These are phyloP conservation scores for Orbilia blumenaviensis DNA, from an alignment of 2,329 filamentous ascomycete species.

Conservation along the genomic window DNA sequence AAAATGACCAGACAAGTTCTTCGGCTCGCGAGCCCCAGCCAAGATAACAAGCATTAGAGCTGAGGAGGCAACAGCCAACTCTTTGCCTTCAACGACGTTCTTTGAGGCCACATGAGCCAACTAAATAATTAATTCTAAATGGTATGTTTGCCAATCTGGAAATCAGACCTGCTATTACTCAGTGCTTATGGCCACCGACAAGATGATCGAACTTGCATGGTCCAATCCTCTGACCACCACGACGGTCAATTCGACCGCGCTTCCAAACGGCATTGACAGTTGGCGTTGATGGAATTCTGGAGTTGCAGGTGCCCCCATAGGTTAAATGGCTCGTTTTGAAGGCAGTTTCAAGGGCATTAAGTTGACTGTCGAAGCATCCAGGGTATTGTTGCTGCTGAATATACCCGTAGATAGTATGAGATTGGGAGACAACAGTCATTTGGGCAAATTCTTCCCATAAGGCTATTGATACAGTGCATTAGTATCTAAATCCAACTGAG, in stretches of 20 bases:
- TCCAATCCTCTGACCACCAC: slow-evolving; percentile 22
- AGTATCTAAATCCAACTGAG: not conserved
- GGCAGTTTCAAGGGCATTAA: slow-evolving; percentile 29
- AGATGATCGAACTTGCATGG: slow-evolving; percentile 37
- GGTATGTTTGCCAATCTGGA: no score
- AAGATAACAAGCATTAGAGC: no score
- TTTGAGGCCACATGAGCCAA: no score
- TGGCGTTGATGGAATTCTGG: slow-evolving; percentile 20
- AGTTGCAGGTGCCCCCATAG: slow-evolving; percentile 24
- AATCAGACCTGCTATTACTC: not conserved
- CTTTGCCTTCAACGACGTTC: no score
- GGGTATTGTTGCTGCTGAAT: slow-evolving; percentile 23
- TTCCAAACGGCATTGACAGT: slow-evolving; percentile 31
- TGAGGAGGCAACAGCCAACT: no score
- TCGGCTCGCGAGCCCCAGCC: no score
- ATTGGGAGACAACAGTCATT: slow-evolving; percentile 42
- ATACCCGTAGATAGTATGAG: slow-evolving; percentile 19
- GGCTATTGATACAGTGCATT: not conserved
- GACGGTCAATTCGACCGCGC: slow-evolving; percentile 21
- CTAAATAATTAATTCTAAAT: no score
- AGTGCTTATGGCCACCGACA: not conserved
- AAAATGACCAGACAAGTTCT: no score
- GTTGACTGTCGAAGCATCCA: slow-evolving; percentile 28
- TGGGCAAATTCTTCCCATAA: slow-evolving; percentile 44
- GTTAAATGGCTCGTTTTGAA: slow-evolving; percentile 37